Conservation (phyloP, 768 basidiomycete genomes). For the Suillus weaverae region DNA sequence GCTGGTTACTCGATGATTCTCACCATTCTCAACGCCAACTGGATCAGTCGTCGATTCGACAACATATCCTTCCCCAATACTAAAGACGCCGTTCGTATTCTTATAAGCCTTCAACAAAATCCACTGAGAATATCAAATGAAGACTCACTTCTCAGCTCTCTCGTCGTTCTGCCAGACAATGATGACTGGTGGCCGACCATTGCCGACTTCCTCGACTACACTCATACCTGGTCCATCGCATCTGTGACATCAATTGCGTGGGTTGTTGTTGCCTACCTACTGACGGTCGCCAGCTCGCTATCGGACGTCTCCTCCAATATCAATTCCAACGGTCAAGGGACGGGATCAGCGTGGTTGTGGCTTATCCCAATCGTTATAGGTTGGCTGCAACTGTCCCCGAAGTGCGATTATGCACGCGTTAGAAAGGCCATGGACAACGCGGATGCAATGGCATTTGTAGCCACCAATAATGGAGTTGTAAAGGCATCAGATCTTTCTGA, state of each 20-base stretch:
- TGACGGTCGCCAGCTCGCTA: conserved; percentile 37
- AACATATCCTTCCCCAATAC: conserved; percentile 27
- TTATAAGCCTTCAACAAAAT: conserved; percentile 44
- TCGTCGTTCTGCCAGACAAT: conserved; percentile 43
- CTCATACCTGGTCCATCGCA: conserved; percentile 41
- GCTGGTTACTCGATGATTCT: conserved; percentile 48
- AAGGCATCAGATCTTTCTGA: conserved; percentile 3
- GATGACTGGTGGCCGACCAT: conserved; percentile 43
- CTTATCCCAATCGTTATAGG: conserved; percentile 41
- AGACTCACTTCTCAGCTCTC: conserved; percentile 36
- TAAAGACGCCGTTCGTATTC: conserved; percentile 29
- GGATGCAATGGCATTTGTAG: conserved; percentile 28
- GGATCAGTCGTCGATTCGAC: conserved; percentile 37
- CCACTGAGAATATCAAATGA: conserved; percentile 34
- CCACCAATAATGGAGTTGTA: conserved; percentile 10
- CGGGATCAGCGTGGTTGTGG: conserved; percentile 46
- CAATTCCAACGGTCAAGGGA: conserved; percentile 37
- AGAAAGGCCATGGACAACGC: conserved; percentile 28
- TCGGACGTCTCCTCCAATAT: conserved; percentile 20
- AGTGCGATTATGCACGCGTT: conserved; percentile 37
- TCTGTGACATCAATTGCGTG: conserved; percentile 41
- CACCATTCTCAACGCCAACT: conserved; percentile 46
- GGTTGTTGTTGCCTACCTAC: conserved; percentile 45
- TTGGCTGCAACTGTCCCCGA: conserved; percentile 42
- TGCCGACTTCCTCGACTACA: conserved; percentile 35